A percentile compares a stretch with the other conserved stretches of the same genome.
These are phyloP conservation scores for Oehlia diaphana DNA, from an alignment of 192 early-diverging fungal genomes.

Conservation along the genomic window DNA sequence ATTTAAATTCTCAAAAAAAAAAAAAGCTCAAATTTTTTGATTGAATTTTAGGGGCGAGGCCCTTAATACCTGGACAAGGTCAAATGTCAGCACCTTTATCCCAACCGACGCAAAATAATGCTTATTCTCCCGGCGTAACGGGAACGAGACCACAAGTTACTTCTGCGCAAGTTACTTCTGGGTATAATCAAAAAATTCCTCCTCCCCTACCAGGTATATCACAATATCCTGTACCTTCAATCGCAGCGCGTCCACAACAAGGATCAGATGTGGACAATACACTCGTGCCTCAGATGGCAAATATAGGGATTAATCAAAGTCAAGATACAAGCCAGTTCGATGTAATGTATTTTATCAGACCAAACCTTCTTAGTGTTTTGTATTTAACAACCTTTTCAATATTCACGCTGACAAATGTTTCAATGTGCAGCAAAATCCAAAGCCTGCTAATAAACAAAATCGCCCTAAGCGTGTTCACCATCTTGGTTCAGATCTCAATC, in stretches of 20 bases:
- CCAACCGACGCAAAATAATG: neutral
- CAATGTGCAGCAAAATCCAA: neutral
- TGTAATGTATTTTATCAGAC: slow-evolving; percentile 17
- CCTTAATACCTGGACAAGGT: neutral
- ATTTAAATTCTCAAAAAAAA: neutral
- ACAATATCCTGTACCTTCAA: slow-evolving; percentile 9
- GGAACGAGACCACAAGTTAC: slow-evolving; percentile 26
- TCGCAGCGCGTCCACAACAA: neutral
- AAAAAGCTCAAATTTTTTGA: neutral
- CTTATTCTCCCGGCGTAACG: slow-evolving; percentile 19
- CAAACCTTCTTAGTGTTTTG: neutral
- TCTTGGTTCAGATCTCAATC: slow-evolving; percentile 10
- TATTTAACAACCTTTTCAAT: neutral
- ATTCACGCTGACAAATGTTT: neutral
- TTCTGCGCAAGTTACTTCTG: neutral
- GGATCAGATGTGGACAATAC: slow-evolving; percentile 6
- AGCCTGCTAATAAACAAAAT: neutral
- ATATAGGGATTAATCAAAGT: slow-evolving; percentile 11
- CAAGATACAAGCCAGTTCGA: slow-evolving; percentile 4
- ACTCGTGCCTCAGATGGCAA: slow-evolving; percentile 21
- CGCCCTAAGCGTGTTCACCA: slow-evolving; percentile 15
- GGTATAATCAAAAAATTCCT: slow-evolving; percentile 10
- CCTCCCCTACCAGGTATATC: neutral
- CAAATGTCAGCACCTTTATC: neutral
- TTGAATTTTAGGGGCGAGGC: neutral